Percentiles rank a stretch among this genome's conserved stretches.
phyloP scores from a whole-genome alignment of 1,139 yeast genomes.

The Geotrichum australiense region DNA sequence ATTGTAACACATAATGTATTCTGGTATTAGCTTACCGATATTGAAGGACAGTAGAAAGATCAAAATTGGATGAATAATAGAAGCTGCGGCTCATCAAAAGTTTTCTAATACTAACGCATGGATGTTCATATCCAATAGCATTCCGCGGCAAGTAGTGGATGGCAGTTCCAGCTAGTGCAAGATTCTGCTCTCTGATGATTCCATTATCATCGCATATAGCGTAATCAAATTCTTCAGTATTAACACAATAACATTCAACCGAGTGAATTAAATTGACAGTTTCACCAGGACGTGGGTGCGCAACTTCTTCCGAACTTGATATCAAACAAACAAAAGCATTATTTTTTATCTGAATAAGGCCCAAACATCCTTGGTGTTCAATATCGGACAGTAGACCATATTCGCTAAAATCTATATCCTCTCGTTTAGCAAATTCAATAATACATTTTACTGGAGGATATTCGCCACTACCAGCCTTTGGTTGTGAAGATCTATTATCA shows the following conservation, averaged over 20 bases:
- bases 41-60: constrained; percentile 77
- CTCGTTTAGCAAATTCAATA: constrained; percentile 36
- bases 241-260: constrained; percentile 79
- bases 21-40: constrained; percentile 33
- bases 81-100: constrained; percentile 73
- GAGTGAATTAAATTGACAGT: constrained; percentile 71
- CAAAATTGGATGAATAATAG: constrained; percentile 87
- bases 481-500: constrained; percentile 17
- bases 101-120: constrained; percentile 74
- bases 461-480: constrained; percentile 4
- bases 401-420: constrained; percentile 26
- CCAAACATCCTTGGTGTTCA: constrained; percentile 75
- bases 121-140: constrained; percentile 49
- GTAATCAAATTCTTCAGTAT: constrained; percentile 73
- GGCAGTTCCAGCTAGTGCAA: constrained; percentile 22
- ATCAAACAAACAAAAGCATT: constrained; percentile 74
- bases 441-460: constrained; percentile 29
- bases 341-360: constrained; percentile 61
- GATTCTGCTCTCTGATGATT: constrained; percentile 39
- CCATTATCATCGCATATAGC: constrained; percentile 61
- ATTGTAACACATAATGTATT: too few relatives aligned
- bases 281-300: constrained; percentile 73
- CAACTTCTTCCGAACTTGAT: constrained; percentile 70
- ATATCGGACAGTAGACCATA: constrained; percentile 42
- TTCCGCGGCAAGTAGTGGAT: constrained; percentile 23